Base-by-base conservation (phyloP, 139 green algal species). In the Chlorella sp. region DNA sequence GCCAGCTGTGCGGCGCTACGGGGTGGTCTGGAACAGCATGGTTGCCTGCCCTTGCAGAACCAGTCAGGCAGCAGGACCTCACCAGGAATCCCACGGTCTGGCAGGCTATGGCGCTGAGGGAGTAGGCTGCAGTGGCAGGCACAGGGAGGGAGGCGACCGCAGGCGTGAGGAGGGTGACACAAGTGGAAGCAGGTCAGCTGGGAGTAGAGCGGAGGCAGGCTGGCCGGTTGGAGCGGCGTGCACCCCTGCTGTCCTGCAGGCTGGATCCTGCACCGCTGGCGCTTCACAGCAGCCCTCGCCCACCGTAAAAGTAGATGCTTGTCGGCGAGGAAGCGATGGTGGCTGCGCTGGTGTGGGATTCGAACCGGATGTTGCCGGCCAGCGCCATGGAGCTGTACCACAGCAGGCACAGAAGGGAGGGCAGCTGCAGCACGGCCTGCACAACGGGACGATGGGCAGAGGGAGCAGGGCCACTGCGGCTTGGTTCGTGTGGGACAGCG, bases 401-500 rank as follows among this genome's bases (percentile, higher is more conserved):
- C 67, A 73, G 67, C 67, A 73, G 67, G 67, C 67, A n/a, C 67
- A 73, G 67, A 34, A 73, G n/a, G 17, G 34, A 73, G 67, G 67
- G 67, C 34, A 73, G 67, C 34, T 73, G 67, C 67, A 73, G 19
- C 67, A 73, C 67, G 1, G 67, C 65, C 65, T 69, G 62, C 62
- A 67, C 19, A 17, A 67, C 19, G 19, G 28, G 22, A 69, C 4
- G 30, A 46, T 4, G 67, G 67, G 34, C 5, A 48, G 13, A 13
- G 67, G 34, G 36, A 1, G 34, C 13, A 34, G 14, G 67, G 67
- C 67, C 34, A 13, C 13, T 38, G 34, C 4, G 24, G 14, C 9
- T 32, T 67, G 58, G 58, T 5, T 32, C 9, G 58, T 67, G 58
- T 67, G 58, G 14, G 58, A n/a, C n/a, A n/a, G n/a, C n/a, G n/a